Evolutionary conservation across 169 alveolate genomes (phyloP), one percentile per base, ranked within the genome.

Genomic region (Cryptosporidium parvum): DNA sequence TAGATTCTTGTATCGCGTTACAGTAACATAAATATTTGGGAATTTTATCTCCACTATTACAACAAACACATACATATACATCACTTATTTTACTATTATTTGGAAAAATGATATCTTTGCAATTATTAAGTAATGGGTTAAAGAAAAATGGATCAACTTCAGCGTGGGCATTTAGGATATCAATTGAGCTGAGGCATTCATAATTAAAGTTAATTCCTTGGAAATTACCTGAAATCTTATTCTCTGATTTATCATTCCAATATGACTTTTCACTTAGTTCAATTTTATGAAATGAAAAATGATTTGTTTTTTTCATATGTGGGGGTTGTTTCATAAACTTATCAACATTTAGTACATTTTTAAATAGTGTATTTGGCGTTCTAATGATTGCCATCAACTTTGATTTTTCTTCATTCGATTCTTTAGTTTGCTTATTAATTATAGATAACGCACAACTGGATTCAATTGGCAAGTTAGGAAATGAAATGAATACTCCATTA

Each of bases 221-320:
- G 69, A 26, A 33, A 37, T 8, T 14, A 29, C 29, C 10, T 23
- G 35, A 12, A n/a, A 26, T 8, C 7, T 56, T 56, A 26, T 16
- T 10, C 35, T 56, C 67, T 0, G 35, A 56, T 45, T 80, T 80
- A 65, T 80, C 89, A 33, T 80, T 80, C 89, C 89, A 80, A 80
- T 62, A 80, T 58, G 89, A 80, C 33, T 80, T 80, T 7, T 80
- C 89, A 65, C 33, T 18, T 10, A 67, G 23, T 21, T 80, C 89
- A 2, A 80, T 80, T 39, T 80, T 80, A 8, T 45, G 59, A 80
- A 80, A 80, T 61, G 53, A 62, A 45, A 44, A 16, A 26, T 65
- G 6, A 31, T 37, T 61, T n/a, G 21, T 14, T 65, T 80, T 80
- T 39, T 42, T 59, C 89, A 80, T 59, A 80, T 59, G 89, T 5